A percentile compares a stretch with the other conserved stretches of the same genome.
phyloP scores from a whole-genome alignment of 768 basidiomycete genomes.

The Hirschioporus abietinus region DNA sequence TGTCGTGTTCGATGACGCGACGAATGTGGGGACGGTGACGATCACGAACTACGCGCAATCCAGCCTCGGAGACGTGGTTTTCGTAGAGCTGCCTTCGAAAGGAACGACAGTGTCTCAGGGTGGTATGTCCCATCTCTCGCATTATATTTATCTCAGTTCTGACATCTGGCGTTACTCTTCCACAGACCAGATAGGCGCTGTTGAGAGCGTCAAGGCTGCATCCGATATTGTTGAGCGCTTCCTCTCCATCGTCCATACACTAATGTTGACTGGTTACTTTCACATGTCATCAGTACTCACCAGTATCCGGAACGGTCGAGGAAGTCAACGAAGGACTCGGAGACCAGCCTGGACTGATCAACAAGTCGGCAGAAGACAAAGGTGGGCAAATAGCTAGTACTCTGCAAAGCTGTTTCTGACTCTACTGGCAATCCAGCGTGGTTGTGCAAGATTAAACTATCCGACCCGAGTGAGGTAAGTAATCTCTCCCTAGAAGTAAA shows the following conservation, averaged over 20 bases:
- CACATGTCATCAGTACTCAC: conserved; percentile 63
- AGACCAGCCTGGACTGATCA: conserved; percentile 71
- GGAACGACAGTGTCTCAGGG: conserved; percentile 64
- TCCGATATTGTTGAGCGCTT: conserved; percentile 75
- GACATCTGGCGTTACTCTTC: not conserved
- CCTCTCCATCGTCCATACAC: conserved; percentile 1
- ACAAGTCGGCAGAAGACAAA: conserved; percentile 79
- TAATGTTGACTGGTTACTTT: conserved; percentile 11
- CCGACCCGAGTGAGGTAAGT: conserved; percentile 69
- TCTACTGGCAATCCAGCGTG: conserved; percentile 54
- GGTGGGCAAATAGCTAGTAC: conserved; percentile 42
- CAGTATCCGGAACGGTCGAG: conserved; percentile 78
- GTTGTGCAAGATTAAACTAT: conserved; percentile 90
- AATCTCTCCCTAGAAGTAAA: not conserved
- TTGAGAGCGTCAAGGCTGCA: conserved; percentile 95
- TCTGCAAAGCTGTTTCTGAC: not conserved
- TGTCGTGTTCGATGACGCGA: conserved; percentile 69
- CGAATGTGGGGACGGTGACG: conserved; percentile 71
- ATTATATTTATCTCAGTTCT: not conserved
- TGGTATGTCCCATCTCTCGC: conserved; percentile 45
- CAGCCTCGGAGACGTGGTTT: conserved; percentile 93
- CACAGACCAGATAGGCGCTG: conserved; percentile 80
- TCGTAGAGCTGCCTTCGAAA: conserved; percentile 78
- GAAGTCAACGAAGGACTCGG: conserved; percentile 73
- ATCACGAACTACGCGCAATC: conserved; percentile 93